Base-by-base conservation (phyloP, 805 yeast genomes). In the Torulaspora quercuum region DNA sequence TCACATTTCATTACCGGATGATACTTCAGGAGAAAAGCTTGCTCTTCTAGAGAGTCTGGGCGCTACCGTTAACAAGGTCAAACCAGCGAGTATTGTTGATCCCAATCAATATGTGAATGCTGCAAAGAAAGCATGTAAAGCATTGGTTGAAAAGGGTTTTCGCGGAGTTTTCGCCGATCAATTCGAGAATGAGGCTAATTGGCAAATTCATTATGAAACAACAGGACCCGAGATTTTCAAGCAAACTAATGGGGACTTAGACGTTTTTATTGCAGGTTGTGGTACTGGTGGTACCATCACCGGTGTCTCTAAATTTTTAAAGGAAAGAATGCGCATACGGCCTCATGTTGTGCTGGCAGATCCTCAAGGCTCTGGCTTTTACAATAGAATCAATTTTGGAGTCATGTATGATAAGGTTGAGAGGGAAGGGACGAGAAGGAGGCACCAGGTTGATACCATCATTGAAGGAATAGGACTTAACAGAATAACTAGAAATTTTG, bases 281-380 rank as follows among this genome's bases (percentile, higher is more conserved):
- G 98, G 98, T 7, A 90, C 98, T 0, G 98, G 92, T 34, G 98
- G 98, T 39, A 92, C 98, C 2, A 86, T 90, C 29, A 70, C 95
- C n/a, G 98, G 98, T 38, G 88, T 88, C 18, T 75, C 95, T 3
- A 71, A 71, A 42, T 92, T 70, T 61, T 69, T 90, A 51, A 86
- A 80, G 52, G 75, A 69, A 36, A 56, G 65, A 23, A 28, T 55
- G 2, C 52, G 67, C 11, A 55, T 67, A 0, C 30, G 55, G 0
- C 53, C 82, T 0, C 67, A 62, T 29, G 73, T 82, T 1, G 70
- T 85, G 3, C 65, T 92, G 19, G 95, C 97, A 0, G 98, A 90
- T 60, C 97, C 97, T 1, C 97, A 87, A 53, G 98, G 98, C 0
- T 80, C 92, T 10, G 98, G 98, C 0, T 73, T 92, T 45, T 84